Evolutionary conservation across 768 basidiomycete species (phyloP), one percentile per base, ranked within the genome.

Genomic region (Trametes cingulata): DNA sequence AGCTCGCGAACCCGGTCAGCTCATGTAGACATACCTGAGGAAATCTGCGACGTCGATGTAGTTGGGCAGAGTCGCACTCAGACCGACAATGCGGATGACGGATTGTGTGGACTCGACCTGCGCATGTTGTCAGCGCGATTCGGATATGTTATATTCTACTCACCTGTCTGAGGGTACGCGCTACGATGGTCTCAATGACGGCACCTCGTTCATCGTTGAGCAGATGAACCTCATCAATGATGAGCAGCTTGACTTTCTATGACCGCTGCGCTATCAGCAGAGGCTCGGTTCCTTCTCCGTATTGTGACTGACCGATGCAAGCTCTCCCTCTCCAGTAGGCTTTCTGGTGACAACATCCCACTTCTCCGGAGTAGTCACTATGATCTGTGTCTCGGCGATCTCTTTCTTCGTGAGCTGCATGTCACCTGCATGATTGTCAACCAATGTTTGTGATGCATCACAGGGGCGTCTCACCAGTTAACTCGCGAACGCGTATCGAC

Each of bases 291-390:
- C 9, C 29, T 17, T 27, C 24, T 14, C 58, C 15, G 20, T 15
- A 56, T 43, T 15, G 0, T 13, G 10, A 39, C 88, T 56, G 63
- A 95, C 95, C 51, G 93, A 89, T 35, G 92, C 92, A n/a, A 98
- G 78, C 71, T 98, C 95, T 13, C 95, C 96, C 76, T 98, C 97
- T 8, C 95, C 95, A 0, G 91, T 94, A 0, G 96, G 94, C 71
- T 97, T 98, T 62, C 97, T 79, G 9, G 97, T 99, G 2, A 99
- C 97, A 0, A 99, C 97, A 66, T 98, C 97, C 97, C 97, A 99
- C 73, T 99, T 99, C 72, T 99, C 97, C 0, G 97, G 97, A 1
- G 97, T 99, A 2, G 97, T 99, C 7, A 99, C 95, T 59, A 99
- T 98, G 45, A 99, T 88, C 70, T 98, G 96, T 10, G 97, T 98